Evolutionary conservation across 2,329 filamentous ascomycete genomes (phyloP), one percentile per base, ranked within the genome.

Genomic region (Colletotrichum sp.): DNA sequence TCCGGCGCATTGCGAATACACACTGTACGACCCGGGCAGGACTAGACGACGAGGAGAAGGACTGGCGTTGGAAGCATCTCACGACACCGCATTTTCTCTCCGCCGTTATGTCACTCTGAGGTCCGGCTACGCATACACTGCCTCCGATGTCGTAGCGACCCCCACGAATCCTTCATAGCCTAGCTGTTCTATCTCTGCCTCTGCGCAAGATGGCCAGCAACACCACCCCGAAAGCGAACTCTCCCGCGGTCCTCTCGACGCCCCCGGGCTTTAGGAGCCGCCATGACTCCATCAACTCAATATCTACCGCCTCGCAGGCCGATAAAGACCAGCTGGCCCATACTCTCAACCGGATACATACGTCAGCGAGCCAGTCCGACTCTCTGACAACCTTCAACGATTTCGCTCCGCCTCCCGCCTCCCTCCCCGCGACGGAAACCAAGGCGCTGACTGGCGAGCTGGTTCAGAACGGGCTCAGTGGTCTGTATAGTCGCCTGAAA

Each of bases 321-420:
- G 94, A 96, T 83, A 94, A 92, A 82, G 94, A 95, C 77, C 93
- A 95, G 73, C 89, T 96, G 48, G 92, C 94, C 39, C 92, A 95
- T 77, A 91, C 94, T 22, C 92, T 98, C 76, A 94, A 98, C 84
- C 93, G 95, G 80, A 98, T 98, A 79, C 96, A 98, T 84, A 95
- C 89, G 67, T 93, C 95, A 8, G 96, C 96, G n/a, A 98, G 95
- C 81, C 94, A 95, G 82, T 95, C 95, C 39, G 94, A 94, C 77
- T 92, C 93, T 39, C 89, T 99, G 64, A 99, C 96, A 4, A 98
- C 96, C 10, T 99, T 99, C 85, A 98, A 98, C 85, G 96, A 98
- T 82, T 96, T 98, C 81, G 95, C 94, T 1, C 90, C 93, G 0
- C 93, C 93, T 1, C 93, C 94, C 0, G 87, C 89, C 4, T 88